A percentile compares a stretch with the other conserved stretches of the same genome.
These are phyloP conservation scores for Naganishia vishniacii DNA, from an alignment of 768 basidiomycete species.

Conservation along the genomic window DNA sequence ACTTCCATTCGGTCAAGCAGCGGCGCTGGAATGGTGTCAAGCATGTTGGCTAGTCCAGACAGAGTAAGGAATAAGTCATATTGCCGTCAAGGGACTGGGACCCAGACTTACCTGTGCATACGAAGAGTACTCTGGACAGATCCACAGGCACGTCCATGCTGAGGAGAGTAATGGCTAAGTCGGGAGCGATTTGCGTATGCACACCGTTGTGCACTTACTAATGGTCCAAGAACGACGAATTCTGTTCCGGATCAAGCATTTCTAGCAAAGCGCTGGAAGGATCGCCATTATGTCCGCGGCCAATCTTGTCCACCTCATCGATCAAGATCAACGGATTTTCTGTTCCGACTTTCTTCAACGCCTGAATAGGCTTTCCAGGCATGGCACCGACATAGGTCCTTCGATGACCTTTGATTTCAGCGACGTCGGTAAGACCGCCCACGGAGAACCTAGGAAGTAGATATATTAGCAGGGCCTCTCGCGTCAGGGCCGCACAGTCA, in stretches of 20 bases:
- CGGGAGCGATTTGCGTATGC: not conserved
- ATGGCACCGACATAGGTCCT: constrained; percentile 93
- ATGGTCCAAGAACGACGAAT: constrained; percentile 87
- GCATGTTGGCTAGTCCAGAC: constrained; percentile 62
- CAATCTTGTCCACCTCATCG: constrained; percentile 95
- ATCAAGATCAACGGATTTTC: constrained; percentile 91
- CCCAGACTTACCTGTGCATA: constrained; percentile 66
- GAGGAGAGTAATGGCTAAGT: not conserved
- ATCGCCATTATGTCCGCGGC: constrained; percentile 83
- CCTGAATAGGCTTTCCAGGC: constrained; percentile 92
- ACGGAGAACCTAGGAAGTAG: constrained; percentile 64
- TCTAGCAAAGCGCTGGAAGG: constrained; percentile 84
- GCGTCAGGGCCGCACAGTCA: not conserved
- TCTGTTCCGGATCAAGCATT: constrained; percentile 94
- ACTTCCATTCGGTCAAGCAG: constrained; percentile 95
- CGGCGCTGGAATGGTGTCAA: constrained; percentile 89
- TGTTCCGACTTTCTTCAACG: constrained; percentile 82
- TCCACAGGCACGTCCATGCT: constrained; percentile 97
- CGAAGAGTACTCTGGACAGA: constrained; percentile 89
- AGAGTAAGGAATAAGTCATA: not conserved
- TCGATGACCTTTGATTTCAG: constrained; percentile 97
- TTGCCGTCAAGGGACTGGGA: constrained; percentile 18
- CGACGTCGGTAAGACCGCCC: constrained; percentile 92
- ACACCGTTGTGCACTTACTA: constrained; percentile 60
- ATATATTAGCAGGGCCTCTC: not conserved